phyloP scores from a whole-genome alignment of 2,329 filamentous ascomycete genomes.

The Ceratocystis colombiana region DNA sequence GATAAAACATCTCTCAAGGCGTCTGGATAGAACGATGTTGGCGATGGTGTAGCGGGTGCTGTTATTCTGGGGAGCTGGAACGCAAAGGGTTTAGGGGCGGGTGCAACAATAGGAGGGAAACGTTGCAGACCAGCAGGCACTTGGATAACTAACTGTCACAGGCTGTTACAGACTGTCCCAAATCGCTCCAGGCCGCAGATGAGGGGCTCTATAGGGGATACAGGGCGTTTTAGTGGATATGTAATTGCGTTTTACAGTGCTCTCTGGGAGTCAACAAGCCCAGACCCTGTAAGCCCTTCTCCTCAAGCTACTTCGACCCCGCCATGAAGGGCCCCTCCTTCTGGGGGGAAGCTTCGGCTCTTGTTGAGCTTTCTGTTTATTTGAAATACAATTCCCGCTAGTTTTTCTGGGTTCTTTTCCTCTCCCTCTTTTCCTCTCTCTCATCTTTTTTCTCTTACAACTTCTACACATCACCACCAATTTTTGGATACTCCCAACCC shows the following conservation, averaged over 20 bases:
- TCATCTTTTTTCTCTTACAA: no score
- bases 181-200: no score
- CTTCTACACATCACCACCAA: no score
- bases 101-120: background rate
- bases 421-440: no score
- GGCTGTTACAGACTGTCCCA: no score
- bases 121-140: background rate
- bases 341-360: no score
- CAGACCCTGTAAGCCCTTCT: no score
- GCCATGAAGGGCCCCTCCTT: background rate
- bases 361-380: no score
- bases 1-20: background rate
- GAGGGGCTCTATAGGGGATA: background rate
- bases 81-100: background rate
- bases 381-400: no score
- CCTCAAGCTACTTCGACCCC: no score
- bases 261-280: background rate
- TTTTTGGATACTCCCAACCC: background rate
- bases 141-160: no score
- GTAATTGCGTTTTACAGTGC: background rate
- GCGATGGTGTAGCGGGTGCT: background rate
- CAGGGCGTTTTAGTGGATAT: background rate
- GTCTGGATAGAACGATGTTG: background rate
- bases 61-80: background rate
- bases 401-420: no score